These are phyloP conservation scores for Phoma sp. DNA, from an alignment of 2,329 filamentous ascomycete species.

Conservation along the genomic window DNA sequence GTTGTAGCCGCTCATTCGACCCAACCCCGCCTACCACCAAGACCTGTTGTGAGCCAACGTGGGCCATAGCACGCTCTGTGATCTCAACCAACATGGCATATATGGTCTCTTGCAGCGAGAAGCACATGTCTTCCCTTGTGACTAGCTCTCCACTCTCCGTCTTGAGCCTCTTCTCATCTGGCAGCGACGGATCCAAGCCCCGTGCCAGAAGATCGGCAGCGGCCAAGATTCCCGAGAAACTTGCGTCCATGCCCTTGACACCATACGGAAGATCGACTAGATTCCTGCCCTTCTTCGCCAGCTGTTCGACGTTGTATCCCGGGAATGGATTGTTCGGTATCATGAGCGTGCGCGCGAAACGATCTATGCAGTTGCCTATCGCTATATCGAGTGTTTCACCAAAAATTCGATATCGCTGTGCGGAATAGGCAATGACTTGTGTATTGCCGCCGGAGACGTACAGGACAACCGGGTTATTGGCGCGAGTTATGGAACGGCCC, in stretches of 20 bases:
- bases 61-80: constrained; percentile 97
- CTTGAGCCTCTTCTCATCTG: constrained; percentile 49
- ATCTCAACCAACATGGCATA: constrained; percentile 98
- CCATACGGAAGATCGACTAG: constrained; percentile 91
- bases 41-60: constrained; percentile 89
- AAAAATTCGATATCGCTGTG: constrained; percentile 95
- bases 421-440: constrained; percentile 95
- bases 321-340: constrained; percentile 97
- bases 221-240: constrained; percentile 90
- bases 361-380: constrained; percentile 95
- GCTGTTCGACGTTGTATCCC: constrained; percentile 96
- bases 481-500: constrained; percentile 90
- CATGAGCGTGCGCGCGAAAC: constrained; percentile 87
- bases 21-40: constrained; percentile 95
- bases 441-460: constrained; percentile 97
- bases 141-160: constrained; percentile 63
- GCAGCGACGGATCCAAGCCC: constrained; percentile 58
- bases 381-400: constrained; percentile 97
- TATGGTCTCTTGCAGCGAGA: constrained; percentile 92
- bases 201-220: constrained; percentile 80
- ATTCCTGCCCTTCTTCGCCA: constrained; percentile 75
- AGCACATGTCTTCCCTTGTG: constrained; percentile 86
- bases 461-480: constrained; percentile 88
- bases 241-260: constrained; percentile 99
- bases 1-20: constrained; percentile 90